Base-by-base conservation (phyloP, 116 monocot species). In the Posidonia oceanica region DNA sequence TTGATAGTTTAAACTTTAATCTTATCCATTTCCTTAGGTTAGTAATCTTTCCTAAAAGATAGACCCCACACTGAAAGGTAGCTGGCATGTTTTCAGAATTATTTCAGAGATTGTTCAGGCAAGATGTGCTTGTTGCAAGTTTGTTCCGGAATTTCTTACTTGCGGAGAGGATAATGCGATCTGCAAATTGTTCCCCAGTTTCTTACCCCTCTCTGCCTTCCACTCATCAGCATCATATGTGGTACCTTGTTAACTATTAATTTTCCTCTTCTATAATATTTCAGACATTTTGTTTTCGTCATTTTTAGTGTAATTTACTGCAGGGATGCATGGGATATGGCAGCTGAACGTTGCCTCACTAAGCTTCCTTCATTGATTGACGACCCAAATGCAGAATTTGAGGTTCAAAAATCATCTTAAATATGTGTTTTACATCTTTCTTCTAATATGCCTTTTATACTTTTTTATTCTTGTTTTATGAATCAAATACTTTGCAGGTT, bases 291-390 rank as follows among this genome's bases (percentile, higher is more conserved):
- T 56, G 21, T 40, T 3, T 68, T 71, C 20, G 76, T 59, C 14
- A 77, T 66, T 29, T 36, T 39, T 64, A 39, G 29, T 7, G 60
- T 71, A 14, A 17, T 58, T 44, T 10, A 22, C 37, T 63, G 2
- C 60, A 96, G 96, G 96, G 92, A 96, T 83, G 96, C 96, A 74
- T 96, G 96, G 96, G 96, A 96, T 65, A 91, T 96, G 96, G 96
- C 96, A 75, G 91, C 91, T 44, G 96, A 96, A 78, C 83, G 83
- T 42, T 96, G 96, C 59, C 85, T 96, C 42, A 84, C 89, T 66
- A 87, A 96, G 69, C 82, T 96, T 77, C 89, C 89, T 61, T 83
- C 87, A 53, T 69, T 96, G 64, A 67, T 96, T 80, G 75, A 73
- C 64, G 80, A 96, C 75, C 87, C 96, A 58, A 79, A 79, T 86